A percentile compares a stretch with the other conserved stretches of the same genome.
These are phyloP conservation scores for Podaxis pistillaris DNA, from an alignment of 768 basidiomycete genomes.

Conservation along the genomic window DNA sequence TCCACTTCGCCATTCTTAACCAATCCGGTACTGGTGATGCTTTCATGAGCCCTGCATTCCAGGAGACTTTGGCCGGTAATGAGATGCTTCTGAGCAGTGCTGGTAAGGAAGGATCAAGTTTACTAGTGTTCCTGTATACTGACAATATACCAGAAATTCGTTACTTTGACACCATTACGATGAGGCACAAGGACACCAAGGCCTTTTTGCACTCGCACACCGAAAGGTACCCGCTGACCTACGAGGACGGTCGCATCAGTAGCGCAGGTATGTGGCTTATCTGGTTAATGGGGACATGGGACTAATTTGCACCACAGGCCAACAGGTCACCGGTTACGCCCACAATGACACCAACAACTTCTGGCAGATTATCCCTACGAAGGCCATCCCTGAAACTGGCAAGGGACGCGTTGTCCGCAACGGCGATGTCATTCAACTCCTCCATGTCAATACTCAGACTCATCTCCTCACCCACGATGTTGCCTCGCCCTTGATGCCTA, in stretches of 20 bases:
- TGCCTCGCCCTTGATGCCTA: constrained; percentile 94
- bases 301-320: constrained; percentile 48
- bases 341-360: constrained; percentile 94
- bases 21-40: constrained; percentile 90
- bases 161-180: constrained; percentile 85
- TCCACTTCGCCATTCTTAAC: constrained; percentile 87
- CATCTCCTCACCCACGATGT: constrained; percentile 94
- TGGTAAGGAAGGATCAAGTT: constrained; percentile 49
- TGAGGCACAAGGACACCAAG: constrained; percentile 92
- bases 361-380: constrained; percentile 95
- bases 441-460: constrained; percentile 83
- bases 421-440: constrained; percentile 82
- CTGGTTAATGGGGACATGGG: not conserved
- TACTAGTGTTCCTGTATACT: constrained; percentile 1
- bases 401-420: constrained; percentile 91
- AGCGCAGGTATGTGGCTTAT: constrained; percentile 64
- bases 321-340: constrained; percentile 94
- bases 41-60: constrained; percentile 98
- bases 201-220: constrained; percentile 91
- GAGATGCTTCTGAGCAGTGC: constrained; percentile 90
- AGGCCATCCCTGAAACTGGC: constrained; percentile 90
- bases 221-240: constrained; percentile 88
- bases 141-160: constrained; percentile 69
- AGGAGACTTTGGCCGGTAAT: constrained; percentile 91
- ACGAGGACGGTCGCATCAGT: constrained; percentile 93